Conservation (phyloP, 2,329 filamentous ascomycete genomes). For the Penicillium sp. region DNA sequence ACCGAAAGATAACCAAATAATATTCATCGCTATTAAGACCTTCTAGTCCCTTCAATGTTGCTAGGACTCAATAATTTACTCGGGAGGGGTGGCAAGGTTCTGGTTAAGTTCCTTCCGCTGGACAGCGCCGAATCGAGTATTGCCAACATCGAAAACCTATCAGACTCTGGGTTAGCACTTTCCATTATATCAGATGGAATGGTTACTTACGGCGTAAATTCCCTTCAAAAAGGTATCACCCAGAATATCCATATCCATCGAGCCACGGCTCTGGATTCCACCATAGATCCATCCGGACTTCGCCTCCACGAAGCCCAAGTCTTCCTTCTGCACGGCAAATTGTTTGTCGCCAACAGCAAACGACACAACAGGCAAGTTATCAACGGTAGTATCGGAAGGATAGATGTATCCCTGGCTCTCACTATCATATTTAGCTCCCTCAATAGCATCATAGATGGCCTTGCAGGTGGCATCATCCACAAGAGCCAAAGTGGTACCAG, state of each 20-base stretch:
- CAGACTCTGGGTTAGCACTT: background rate
- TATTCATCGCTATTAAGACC: too few relatives aligned
- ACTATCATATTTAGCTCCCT: conserved; percentile 59
- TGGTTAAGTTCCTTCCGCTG: conserved; percentile 51
- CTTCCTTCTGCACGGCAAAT: conserved; percentile 63
- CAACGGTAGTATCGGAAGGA: conserved; percentile 53
- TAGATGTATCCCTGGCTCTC: conserved; percentile 65
- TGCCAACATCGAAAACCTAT: conserved; percentile 64
- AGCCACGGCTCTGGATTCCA: conserved; percentile 64
- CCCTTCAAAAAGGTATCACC: conserved; percentile 66
- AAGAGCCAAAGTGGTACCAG: conserved; percentile 68
- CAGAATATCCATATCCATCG: conserved; percentile 62
- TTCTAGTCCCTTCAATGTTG: background rate
- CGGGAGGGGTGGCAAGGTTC: conserved; percentile 17
- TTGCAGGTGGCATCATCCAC: conserved; percentile 63
- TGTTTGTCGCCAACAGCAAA: conserved; percentile 64
- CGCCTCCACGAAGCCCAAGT: conserved; percentile 60
- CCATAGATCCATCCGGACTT: conserved; percentile 61
- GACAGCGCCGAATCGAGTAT: conserved; percentile 60
- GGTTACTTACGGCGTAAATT: conserved; percentile 59
- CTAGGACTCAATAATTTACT: background rate
- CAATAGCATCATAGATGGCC: conserved; percentile 65
- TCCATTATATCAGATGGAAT: background rate
- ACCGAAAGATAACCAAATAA: background rate
- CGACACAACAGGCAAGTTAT: conserved; percentile 61